phyloP scores from a whole-genome alignment of 2,329 filamentous ascomycete species.

The Laburnicola sp. region DNA sequence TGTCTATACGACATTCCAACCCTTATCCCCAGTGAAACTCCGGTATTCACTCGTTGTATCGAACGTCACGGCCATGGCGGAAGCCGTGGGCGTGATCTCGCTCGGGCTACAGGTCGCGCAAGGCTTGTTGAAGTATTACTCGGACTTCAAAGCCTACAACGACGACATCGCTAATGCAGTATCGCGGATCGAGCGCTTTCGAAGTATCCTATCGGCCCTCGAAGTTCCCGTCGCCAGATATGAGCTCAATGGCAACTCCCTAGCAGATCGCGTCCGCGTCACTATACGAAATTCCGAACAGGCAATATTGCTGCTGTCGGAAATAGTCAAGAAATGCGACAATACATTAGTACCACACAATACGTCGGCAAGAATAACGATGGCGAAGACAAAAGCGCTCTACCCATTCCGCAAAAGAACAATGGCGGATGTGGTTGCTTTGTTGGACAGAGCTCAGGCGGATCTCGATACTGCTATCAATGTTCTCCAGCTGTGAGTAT shows the following conservation, averaged over 20 bases:
- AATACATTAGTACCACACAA: not conserved
- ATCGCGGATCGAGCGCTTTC: slow-evolving; percentile 2
- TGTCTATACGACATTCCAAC: no score
- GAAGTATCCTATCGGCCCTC: slow-evolving; percentile 1
- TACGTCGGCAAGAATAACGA: not conserved
- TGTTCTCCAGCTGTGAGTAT: not conserved
- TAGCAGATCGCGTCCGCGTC: slow-evolving; percentile 4
- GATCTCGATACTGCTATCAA: slow-evolving; percentile 1
- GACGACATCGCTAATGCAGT: slow-evolving; percentile 3
- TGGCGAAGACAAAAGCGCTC: not conserved
- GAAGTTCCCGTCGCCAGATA: slow-evolving; percentile 3
- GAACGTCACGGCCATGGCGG: slow-evolving; percentile 6
- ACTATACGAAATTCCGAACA: not conserved
- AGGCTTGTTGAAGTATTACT: slow-evolving; percentile 12
- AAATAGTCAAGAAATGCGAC: slow-evolving; percentile 4
- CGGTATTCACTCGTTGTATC: no score
- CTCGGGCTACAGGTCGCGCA: slow-evolving; percentile 13
- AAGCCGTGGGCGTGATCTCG: slow-evolving; percentile 14
- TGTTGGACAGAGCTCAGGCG: not conserved
- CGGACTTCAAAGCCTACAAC: slow-evolving; percentile 7
- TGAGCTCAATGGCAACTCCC: not conserved
- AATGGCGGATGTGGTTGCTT: not conserved
- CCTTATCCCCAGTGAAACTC: no score
- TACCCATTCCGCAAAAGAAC: slow-evolving; percentile 1
- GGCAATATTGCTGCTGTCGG: not conserved